Evolutionary conservation across 2,329 filamentous ascomycete genomes (phyloP).

Genomic region (Talaromyces sp.): DNA sequence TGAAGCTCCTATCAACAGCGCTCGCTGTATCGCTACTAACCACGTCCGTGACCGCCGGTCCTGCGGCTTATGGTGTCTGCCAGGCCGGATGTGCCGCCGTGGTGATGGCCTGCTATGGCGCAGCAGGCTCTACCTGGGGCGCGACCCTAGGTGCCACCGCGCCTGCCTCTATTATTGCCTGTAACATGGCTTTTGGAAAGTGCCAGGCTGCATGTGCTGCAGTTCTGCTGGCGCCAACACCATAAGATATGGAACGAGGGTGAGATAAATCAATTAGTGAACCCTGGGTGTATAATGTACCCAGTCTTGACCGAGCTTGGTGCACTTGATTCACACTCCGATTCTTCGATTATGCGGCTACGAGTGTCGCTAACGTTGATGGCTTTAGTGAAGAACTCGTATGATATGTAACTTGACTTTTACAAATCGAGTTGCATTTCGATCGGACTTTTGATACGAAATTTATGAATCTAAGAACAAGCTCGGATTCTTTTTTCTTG

Average conservation of each 20-base stretch:
- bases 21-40: background rate
- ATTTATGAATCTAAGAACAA: too few relatives aligned
- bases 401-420: background rate
- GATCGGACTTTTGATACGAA: background rate
- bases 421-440: background rate
- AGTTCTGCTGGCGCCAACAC: constrained; percentile 33
- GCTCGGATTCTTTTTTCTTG: too few relatives aligned
- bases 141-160: constrained; percentile 38
- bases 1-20: background rate
- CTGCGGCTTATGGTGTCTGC: constrained; percentile 42
- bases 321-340: background rate
- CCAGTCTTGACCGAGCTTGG: background rate
- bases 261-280: background rate
- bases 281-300: background rate
- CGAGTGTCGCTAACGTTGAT: background rate
- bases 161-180: constrained; percentile 42
- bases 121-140: constrained; percentile 45
- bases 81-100: constrained; percentile 48
- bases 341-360: background rate
- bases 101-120: constrained; percentile 48
- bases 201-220: constrained; percentile 48
- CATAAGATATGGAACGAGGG: constrained; percentile 21
- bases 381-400: background rate
- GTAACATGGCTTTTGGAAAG: constrained; percentile 45
- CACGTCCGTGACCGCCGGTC: constrained; percentile 14